These are phyloP conservation scores for Plasmodium billcollinsi DNA, from an alignment of 169 alveolate species.

Conservation along the genomic window DNA sequence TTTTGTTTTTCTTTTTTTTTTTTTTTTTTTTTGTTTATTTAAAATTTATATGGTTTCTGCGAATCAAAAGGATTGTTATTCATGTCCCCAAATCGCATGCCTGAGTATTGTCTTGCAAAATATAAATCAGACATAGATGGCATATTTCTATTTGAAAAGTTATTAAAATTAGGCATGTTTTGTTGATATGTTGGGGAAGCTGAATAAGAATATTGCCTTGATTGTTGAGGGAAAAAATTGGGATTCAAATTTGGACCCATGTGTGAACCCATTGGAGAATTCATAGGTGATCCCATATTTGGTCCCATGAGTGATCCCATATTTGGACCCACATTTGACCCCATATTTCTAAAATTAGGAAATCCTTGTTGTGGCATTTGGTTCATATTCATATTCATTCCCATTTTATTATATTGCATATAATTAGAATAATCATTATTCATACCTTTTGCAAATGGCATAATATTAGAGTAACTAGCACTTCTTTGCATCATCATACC, in stretches of 20 bases:
- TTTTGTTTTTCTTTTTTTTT: neutral
- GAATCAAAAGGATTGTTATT: conserved; percentile 38
- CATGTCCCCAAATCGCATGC: conserved; percentile 9
- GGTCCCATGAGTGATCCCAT: conserved; percentile 21
- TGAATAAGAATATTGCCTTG: conserved; percentile 52
- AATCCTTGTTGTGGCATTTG: neutral
- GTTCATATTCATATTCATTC: conserved; percentile 14
- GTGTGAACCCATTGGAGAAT: neutral
- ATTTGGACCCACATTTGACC: conserved; percentile 2
- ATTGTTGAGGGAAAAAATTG: conserved; percentile 43
- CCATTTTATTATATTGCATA: conserved; percentile 51
- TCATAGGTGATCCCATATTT: neutral
- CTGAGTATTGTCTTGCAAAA: conserved; percentile 25
- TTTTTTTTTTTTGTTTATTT: neutral
- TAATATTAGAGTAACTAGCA: conserved; percentile 37
- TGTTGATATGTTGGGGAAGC: conserved; percentile 31
- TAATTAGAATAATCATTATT: conserved; percentile 14
- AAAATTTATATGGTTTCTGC: conserved; percentile 37
- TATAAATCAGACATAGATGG: conserved; percentile 25
- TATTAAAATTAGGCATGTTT: conserved; percentile 13
- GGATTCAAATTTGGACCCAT: conserved; percentile 29
- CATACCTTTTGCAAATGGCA: conserved; percentile 51
- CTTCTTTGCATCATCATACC: conserved; percentile 57
- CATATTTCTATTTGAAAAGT: conserved; percentile 16
- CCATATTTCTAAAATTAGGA: conserved; percentile 16